A percentile compares a stretch with the other conserved stretches of the same genome.
phyloP scores from a whole-genome alignment of 805 yeast genomes.

The Helenozyma baotianmanensis region DNA sequence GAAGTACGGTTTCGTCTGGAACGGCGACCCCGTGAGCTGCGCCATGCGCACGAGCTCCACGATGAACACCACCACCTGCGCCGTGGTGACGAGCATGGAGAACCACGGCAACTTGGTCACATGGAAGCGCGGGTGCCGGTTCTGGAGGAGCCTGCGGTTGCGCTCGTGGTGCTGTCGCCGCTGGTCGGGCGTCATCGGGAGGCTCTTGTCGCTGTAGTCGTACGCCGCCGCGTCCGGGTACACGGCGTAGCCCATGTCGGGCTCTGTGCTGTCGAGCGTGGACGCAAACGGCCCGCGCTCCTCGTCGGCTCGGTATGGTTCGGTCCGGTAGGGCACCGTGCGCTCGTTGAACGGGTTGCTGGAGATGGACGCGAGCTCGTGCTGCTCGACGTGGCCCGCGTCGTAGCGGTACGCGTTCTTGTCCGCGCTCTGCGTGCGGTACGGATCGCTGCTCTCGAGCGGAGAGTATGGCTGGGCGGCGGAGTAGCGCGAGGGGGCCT shows the following conservation, averaged over 20 bases:
- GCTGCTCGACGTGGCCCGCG: slow-evolving; percentile 4
- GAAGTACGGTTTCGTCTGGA: slow-evolving; percentile 66
- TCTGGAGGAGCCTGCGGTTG: slow-evolving; percentile 12
- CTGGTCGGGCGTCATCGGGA: background rate
- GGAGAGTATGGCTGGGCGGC: background rate
- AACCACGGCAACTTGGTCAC: slow-evolving; percentile 35
- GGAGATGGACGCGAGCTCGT: slow-evolving; percentile 5
- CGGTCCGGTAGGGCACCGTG: too few relatives aligned
- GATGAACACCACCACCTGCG: slow-evolving; percentile 54
- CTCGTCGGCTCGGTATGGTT: background rate
- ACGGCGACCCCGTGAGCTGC: slow-evolving; percentile 54
- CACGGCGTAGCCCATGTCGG: too few relatives aligned
- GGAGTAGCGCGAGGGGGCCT: background rate
- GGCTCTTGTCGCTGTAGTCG: background rate
- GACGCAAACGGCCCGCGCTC: slow-evolving; percentile 1
- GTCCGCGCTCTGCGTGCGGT: background rate
- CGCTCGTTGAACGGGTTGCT: background rate
- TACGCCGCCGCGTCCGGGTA: background rate
- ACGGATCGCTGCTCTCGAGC: background rate
- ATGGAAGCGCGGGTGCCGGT: slow-evolving; percentile 15
- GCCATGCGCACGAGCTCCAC: slow-evolving; percentile 59
- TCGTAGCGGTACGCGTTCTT: background rate
- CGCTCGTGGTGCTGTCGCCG: slow-evolving; percentile 9
- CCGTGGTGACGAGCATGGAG: slow-evolving; percentile 37
- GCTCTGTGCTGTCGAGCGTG: too few relatives aligned